These are phyloP conservation scores for Geotrichum carabidarum DNA, from an alignment of 1,139 yeast species.

Conservation along the genomic window DNA sequence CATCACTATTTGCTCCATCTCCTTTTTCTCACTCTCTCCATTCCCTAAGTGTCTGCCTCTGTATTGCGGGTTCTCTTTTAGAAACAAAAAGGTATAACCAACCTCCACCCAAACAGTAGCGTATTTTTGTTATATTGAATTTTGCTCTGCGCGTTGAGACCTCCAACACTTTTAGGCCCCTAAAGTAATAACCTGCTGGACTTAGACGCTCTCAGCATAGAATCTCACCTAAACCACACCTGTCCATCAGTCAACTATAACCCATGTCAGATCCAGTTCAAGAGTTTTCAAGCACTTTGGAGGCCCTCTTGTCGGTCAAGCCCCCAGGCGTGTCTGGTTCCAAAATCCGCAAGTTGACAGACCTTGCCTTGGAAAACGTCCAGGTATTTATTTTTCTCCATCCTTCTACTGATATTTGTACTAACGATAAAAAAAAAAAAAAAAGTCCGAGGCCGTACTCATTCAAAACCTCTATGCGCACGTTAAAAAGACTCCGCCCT, in stretches of 20 bases:
- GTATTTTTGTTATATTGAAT: neutral
- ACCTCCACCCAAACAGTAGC: neutral
- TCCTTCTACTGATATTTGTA: neutral
- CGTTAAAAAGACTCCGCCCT: slow-evolving; percentile 67
- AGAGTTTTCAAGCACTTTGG: slow-evolving; percentile 64
- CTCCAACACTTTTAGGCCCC: neutral
- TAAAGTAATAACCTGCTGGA: slow-evolving; percentile 5
- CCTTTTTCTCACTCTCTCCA: neutral
- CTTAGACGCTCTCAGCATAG: slow-evolving; percentile 1
- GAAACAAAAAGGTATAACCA: neutral
- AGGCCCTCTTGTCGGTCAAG: slow-evolving; percentile 68
- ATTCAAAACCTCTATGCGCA: slow-evolving; percentile 59
- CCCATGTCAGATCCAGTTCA: slow-evolving; percentile 37
- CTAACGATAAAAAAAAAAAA: slow-evolving; percentile 25
- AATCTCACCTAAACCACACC: neutral
- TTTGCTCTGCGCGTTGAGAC: neutral
- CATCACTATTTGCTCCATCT: too few species aligned
- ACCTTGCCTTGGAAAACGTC: slow-evolving; percentile 68
- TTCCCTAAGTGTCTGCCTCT: neutral
- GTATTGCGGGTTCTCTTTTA: neutral
- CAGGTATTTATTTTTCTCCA: slow-evolving; percentile 32
- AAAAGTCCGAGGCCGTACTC: slow-evolving; percentile 49
- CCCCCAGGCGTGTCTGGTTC: slow-evolving; percentile 96
- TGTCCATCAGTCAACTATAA: neutral
- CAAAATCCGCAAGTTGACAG: slow-evolving; percentile 81